Conservation (phyloP, 176 grass and related monocot species). For the Musa acuminata region DNA sequence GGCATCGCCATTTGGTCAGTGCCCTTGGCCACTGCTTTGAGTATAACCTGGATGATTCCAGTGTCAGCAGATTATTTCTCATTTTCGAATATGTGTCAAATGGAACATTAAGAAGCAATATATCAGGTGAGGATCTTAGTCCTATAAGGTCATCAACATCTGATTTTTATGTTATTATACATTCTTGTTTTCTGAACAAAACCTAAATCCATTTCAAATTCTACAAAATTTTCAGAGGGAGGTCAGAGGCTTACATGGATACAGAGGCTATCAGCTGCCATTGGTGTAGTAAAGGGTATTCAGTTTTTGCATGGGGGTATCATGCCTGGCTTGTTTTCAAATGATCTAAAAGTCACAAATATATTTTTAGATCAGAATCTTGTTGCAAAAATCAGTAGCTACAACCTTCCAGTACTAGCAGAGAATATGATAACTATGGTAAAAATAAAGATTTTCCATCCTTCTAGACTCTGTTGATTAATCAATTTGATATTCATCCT, state of each 20-base stretch:
- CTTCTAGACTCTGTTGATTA: not conserved
- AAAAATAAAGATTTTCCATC: not conserved
- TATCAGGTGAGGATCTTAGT: conserved; percentile 33
- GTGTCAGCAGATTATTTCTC: conserved; percentile 60
- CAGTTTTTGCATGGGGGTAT: conserved; percentile 91
- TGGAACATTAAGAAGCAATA: conserved; percentile 72
- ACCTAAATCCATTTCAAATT: too few relatives aligned
- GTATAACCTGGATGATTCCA: conserved; percentile 68
- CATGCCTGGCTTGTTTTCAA: conserved; percentile 63
- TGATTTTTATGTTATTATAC: too few relatives aligned
- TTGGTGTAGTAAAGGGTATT: conserved; percentile 63
- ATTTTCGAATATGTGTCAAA: conserved; percentile 73
- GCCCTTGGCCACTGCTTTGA: conserved; percentile 85
- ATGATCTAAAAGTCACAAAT: conserved; percentile 67
- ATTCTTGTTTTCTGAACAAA: too few relatives aligned
- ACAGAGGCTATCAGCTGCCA: conserved; percentile 69
- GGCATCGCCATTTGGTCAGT: conserved; percentile 73
- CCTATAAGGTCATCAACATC: not conserved
- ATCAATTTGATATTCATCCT: not conserved
- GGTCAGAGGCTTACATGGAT: conserved; percentile 64
- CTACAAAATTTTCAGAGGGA: conserved; percentile 32
- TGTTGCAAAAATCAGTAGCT: conserved; percentile 78
- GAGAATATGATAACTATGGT: conserved; percentile 58
- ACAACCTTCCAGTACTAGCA: conserved; percentile 68
- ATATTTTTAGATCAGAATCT: conserved; percentile 79